These are phyloP conservation scores for Aureobasidium sp. DNA, from an alignment of 2,329 filamentous ascomycete genomes.

Conservation along the genomic window DNA sequence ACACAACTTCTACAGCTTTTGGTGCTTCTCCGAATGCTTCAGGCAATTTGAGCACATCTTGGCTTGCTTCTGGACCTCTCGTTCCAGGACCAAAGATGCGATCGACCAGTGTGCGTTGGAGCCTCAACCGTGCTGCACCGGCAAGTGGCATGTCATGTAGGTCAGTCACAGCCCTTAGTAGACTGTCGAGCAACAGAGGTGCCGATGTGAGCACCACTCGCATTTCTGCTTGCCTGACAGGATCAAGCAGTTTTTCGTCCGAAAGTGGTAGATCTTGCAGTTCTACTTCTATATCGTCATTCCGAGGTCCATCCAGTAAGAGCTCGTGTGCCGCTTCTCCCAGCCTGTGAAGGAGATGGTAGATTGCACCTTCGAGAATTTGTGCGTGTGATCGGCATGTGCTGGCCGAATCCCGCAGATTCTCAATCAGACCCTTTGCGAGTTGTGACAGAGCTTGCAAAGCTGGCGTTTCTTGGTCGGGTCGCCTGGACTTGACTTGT, in stretches of 20 bases:
- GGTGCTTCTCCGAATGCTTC: slow-evolving; percentile 31
- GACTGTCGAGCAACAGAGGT: slow-evolving; percentile 33
- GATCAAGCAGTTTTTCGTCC: slow-evolving; percentile 20
- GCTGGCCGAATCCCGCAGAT: slow-evolving; percentile 20
- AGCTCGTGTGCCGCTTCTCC: slow-evolving; percentile 31
- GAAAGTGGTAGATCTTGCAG: slow-evolving; percentile 16
- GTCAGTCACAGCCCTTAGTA: slow-evolving; percentile 33
- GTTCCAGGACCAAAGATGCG: slow-evolving; percentile 31
- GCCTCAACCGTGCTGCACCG: slow-evolving; percentile 29
- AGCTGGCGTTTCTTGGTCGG: slow-evolving; percentile 14
- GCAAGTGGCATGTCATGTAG: slow-evolving; percentile 22
- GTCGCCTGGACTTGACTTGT: not conserved
- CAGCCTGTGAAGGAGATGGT: slow-evolving; percentile 31
- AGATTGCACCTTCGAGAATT: slow-evolving; percentile 37
- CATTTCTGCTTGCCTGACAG: slow-evolving; percentile 17
- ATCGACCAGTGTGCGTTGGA: slow-evolving; percentile 37
- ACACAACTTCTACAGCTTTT: slow-evolving; percentile 17
- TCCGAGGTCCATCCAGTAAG: slow-evolving; percentile 28
- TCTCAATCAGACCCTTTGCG: slow-evolving; percentile 29
- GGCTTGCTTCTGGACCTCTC: slow-evolving; percentile 13
- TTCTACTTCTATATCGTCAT: slow-evolving; percentile 18
- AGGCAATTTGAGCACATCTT: slow-evolving; percentile 29
- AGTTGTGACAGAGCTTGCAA: slow-evolving; percentile 18
- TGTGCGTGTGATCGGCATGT: slow-evolving; percentile 27
- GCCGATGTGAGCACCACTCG: slow-evolving; percentile 27